Evolutionary conservation across 257 asterid genomes (phyloP).

Genomic region (Galeopsis tetrahit): DNA sequence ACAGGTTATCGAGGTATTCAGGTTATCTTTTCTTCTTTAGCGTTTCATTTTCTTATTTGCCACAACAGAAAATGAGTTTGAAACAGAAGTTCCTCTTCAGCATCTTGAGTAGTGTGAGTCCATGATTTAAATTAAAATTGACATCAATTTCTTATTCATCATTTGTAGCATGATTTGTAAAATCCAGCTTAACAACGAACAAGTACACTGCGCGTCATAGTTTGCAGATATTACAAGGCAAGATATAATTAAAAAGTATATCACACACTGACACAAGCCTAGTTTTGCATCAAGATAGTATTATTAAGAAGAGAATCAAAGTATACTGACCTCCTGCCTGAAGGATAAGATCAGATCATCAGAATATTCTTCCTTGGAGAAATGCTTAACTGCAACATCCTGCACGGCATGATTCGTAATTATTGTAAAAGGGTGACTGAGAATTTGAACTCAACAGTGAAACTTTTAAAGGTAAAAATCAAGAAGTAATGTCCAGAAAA

Average conservation of each 20-base stretch:
- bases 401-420: slow-evolving; percentile 41
- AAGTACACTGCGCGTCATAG: no score
- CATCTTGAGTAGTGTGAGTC: slow-evolving; percentile 1
- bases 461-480: slow-evolving; percentile 21
- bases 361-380: slow-evolving; percentile 85
- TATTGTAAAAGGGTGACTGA: slow-evolving; percentile 24
- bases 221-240: slow-evolving; percentile 1
- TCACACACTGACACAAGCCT: slow-evolving; percentile 17
- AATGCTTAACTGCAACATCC: slow-evolving; percentile 98
- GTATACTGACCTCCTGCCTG: slow-evolving; percentile 87
- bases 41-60: not conserved
- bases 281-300: slow-evolving; percentile 1
- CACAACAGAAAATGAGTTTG: not conserved
- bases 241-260: slow-evolving; percentile 6
- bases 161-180: no score
- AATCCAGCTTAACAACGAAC: no score
- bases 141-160: not conserved
- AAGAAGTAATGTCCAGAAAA: slow-evolving; percentile 14
- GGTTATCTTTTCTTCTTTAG: slow-evolving; percentile 12
- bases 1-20: not conserved
- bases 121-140: not conserved
- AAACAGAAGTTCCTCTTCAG: not conserved
- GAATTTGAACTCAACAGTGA: not conserved
- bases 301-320: not conserved
- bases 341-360: slow-evolving; percentile 79